phyloP scores from a whole-genome alignment of 2,329 filamentous ascomycete genomes.

The Ceratocystis papillata region DNA sequence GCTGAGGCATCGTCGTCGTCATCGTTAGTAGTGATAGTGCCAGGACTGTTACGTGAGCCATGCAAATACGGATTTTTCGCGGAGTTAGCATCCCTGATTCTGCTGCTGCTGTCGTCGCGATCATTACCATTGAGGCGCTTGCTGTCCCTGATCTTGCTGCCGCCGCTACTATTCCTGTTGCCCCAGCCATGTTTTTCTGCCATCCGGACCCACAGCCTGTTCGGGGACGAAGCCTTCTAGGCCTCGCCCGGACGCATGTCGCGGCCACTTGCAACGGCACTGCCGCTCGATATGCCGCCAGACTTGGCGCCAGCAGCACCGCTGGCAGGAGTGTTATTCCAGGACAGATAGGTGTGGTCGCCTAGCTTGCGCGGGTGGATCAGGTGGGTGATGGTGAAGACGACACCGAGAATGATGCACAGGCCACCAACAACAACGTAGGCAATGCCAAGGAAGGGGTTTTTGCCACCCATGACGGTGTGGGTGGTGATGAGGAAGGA shows the following conservation, averaged over 20 bases:
- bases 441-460: slow-evolving; percentile 90
- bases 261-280: slow-evolving; percentile 45
- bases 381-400: slow-evolving; percentile 85
- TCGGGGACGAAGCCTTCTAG: slow-evolving; percentile 31
- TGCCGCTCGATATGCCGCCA: slow-evolving; percentile 27
- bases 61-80: background rate
- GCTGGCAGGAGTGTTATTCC: slow-evolving; percentile 58
- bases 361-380: slow-evolving; percentile 93
- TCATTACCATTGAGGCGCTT: too few species aligned
- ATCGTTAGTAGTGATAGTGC: background rate
- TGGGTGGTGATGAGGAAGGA: slow-evolving; percentile 79
- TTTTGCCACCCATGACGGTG: slow-evolving; percentile 88
- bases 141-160: background rate
- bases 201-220: slow-evolving; percentile 26
- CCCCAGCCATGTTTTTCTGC: slow-evolving; percentile 1
- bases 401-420: slow-evolving; percentile 73
- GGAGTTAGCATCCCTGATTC: background rate
- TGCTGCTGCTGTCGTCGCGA: background rate
- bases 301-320: slow-evolving; percentile 33
- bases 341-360: slow-evolving; percentile 93
- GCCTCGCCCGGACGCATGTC: slow-evolving; percentile 40
- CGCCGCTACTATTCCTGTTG: background rate
- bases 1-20: background rate
- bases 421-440: slow-evolving; percentile 90
- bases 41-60: background rate